Evolutionary conservation across 331 rosid species (phyloP), one percentile per base, ranked within the genome.

Genomic region (Rosa hybrid): DNA sequence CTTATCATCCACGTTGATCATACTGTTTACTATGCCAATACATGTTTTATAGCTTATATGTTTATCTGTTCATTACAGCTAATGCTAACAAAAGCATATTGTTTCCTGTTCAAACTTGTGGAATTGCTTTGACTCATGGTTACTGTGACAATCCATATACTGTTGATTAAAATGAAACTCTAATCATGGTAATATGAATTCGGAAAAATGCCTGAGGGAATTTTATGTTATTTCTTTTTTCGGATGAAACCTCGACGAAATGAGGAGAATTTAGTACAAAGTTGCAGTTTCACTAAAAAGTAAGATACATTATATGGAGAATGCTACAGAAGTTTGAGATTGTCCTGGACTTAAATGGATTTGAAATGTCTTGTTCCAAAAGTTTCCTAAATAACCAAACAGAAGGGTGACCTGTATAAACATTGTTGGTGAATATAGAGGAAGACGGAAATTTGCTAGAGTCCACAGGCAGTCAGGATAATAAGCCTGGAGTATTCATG

Each of bases 1-100:
- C 77, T 81, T 81, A 5, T 9, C 72, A 68, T 54, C 72, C 75
- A 81, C 84, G 84, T 79, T 81, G 84, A 68, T 53, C 34, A 48
- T 64, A 2, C 27, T 39, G 17, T 39, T 50, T 20, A 27, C 42
- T 20, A 46, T 71, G 38, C 71, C 57, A 27, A 71, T 60, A 23
- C 39, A 5, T 76, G 48, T 71, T 50, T 9, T 78, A 16, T 21
- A 21, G 69, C 75, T 41, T 7, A 56, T 27, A 50, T 4, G 49
- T 4, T 34, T 4, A 42, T 41, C 71, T 20, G 60, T 76, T 60
- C 44, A 23, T 45, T 57, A 44, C 71, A 62, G 53, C 57, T 12
- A 34, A 16, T 60, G 46, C 62, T 46, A 62, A 46, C 14, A 46
- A 62, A 64, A 63, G 48, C 80, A 76, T 63, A 45, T 45, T 34